phyloP scores from a whole-genome alignment of 2,329 filamentous ascomycete genomes.

The Scedosporium aurantiacum region DNA sequence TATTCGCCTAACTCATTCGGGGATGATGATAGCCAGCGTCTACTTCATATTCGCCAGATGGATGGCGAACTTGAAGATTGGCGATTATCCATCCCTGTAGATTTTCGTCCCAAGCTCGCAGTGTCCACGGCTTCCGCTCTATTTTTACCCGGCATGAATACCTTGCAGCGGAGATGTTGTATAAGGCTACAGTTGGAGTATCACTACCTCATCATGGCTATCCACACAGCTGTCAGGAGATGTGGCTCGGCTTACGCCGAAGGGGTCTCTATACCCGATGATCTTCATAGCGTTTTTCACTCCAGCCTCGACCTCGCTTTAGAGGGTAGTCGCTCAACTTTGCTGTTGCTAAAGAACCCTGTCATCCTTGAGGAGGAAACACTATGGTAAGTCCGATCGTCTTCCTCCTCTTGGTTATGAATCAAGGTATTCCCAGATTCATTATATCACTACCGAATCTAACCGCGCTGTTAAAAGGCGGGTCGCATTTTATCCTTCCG shows the following conservation, averaged over 20 bases:
- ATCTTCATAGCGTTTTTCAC: conserved; percentile 31
- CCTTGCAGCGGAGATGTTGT: conserved; percentile 24
- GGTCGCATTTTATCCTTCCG: conserved; percentile 45
- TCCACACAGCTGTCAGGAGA: conserved; percentile 42
- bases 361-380: conserved; percentile 31
- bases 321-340: conserved; percentile 43
- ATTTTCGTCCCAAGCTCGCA: conserved; percentile 35
- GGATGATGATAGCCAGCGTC: conserved; percentile 42
- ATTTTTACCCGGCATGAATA: not conserved
- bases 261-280: conserved; percentile 7
- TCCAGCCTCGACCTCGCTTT: conserved; percentile 42
- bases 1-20: conserved; percentile 36
- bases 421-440: too few species aligned
- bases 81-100: conserved; percentile 34
- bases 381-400: conserved; percentile 31
- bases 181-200: conserved; percentile 43
- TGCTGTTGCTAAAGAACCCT: conserved; percentile 34
- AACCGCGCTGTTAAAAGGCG: conserved; percentile 24
- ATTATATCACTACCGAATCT: too few species aligned
- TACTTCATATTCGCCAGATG: conserved; percentile 42
- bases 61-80: conserved; percentile 46
- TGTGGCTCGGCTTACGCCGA: conserved; percentile 27
- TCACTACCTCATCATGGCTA: conserved; percentile 41
- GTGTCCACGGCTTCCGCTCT: conserved; percentile 18
- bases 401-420: too few species aligned